Conservation (phyloP, 768 basidiomycete species). For the Psilocybe subaeruginosa region DNA sequence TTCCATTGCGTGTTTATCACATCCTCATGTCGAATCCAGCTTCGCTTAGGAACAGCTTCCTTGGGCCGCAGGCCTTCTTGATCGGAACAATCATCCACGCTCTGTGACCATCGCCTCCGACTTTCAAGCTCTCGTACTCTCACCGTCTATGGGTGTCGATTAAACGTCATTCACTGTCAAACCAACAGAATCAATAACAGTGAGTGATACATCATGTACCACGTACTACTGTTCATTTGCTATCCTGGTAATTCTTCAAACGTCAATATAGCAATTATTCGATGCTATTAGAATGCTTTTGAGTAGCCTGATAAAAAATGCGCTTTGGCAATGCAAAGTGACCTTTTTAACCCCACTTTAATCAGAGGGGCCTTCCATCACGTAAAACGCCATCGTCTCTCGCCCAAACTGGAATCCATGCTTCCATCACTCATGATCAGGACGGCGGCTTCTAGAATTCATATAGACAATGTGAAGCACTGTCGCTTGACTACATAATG, state of each 20-base stretch:
- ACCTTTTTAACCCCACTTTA: not conserved
- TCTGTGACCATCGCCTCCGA: not conserved
- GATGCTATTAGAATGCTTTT: too few relatives aligned
- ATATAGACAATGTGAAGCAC: not conserved
- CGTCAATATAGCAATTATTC: too few relatives aligned
- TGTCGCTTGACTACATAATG: not conserved
- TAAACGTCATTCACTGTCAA: too few relatives aligned
- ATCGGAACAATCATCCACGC: not conserved
- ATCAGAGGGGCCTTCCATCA: not conserved
- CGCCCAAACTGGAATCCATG: not conserved
- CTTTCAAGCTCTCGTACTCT: not conserved
- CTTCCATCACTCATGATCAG: constrained; percentile 6
- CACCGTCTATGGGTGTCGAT: too few relatives aligned
- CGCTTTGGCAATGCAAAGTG: not conserved
- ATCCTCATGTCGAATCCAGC: too few relatives aligned
- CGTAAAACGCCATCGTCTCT: not conserved
- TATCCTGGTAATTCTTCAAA: too few relatives aligned
- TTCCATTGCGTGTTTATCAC: too few relatives aligned
- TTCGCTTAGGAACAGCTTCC: too few relatives aligned
- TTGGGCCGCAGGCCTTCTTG: not conserved
- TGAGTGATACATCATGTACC: too few relatives aligned
- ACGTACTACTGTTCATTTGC: too few relatives aligned
- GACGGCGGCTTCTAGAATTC: constrained; percentile 11
- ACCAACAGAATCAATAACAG: too few relatives aligned
- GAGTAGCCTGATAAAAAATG: too few relatives aligned